These are phyloP conservation scores for Russula sp. DNA, from an alignment of 768 basidiomycete genomes.

Conservation along the genomic window DNA sequence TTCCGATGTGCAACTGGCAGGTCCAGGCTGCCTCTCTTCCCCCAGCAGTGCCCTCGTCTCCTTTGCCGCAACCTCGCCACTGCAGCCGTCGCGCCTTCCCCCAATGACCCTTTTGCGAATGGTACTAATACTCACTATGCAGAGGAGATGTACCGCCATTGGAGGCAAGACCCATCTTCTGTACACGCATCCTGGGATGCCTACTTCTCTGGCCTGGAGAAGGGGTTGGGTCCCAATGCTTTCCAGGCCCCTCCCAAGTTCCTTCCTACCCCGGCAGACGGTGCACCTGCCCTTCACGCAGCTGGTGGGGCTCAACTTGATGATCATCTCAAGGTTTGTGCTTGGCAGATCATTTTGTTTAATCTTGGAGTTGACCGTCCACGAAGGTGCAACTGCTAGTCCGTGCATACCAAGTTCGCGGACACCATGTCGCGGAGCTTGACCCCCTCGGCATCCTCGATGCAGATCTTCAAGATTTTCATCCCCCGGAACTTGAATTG, in stretches of 20 bases:
- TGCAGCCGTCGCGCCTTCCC: slow-evolving; percentile 52
- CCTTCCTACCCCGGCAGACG: slow-evolving; percentile 69
- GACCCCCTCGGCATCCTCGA: slow-evolving; percentile 94
- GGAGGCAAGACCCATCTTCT: slow-evolving; percentile 84
- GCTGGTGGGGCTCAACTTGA: slow-evolving; percentile 75
- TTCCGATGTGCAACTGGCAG: slow-evolving; percentile 37
- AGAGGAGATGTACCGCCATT: slow-evolving; percentile 93
- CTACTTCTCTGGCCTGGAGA: slow-evolving; percentile 92
- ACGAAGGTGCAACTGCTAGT: slow-evolving; percentile 92
- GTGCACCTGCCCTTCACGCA: slow-evolving; percentile 72
- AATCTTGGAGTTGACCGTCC: slow-evolving; percentile 6
- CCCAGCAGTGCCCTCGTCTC: slow-evolving; percentile 26
- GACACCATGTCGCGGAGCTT: slow-evolving; percentile 92
- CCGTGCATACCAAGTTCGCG: slow-evolving; percentile 97
- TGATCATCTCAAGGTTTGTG: slow-evolving; percentile 86
- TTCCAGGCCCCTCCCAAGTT: slow-evolving; percentile 81
- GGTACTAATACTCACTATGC: slow-evolving; percentile 95
- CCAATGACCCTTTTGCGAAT: slow-evolving; percentile 86
- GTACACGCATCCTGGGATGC: slow-evolving; percentile 94
- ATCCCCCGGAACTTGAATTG: slow-evolving; percentile 88
- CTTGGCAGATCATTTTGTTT: not conserved
- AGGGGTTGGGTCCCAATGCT: slow-evolving; percentile 78
- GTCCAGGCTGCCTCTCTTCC: slow-evolving; percentile 28
- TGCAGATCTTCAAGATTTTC: slow-evolving; percentile 73
- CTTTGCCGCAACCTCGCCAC: slow-evolving; percentile 46